Conservation (phyloP, 2,329 filamentous ascomycete species). For the Chrysosphaeria jannelii region DNA sequence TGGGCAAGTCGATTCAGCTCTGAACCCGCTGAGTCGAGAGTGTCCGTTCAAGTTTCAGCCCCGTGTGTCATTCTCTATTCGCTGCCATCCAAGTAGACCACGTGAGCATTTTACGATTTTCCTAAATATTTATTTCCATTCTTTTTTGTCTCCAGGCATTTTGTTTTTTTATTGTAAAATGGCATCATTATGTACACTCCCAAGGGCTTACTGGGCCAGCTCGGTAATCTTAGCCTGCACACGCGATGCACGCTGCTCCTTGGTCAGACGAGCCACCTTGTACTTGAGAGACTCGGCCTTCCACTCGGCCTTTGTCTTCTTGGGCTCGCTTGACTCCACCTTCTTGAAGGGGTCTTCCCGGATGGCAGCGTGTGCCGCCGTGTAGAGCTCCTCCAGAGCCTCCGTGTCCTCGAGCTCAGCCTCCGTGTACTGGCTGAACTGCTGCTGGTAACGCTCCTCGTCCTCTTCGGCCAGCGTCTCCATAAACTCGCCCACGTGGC, state of each 20-base stretch:
- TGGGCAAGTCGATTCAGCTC: no score
- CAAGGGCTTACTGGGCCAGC: conserved; percentile 21
- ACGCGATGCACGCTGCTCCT: conserved; percentile 53
- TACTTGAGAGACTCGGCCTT: conserved; percentile 87
- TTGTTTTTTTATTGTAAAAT: not conserved
- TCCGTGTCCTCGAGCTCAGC: conserved; percentile 92
- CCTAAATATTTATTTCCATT: no score
- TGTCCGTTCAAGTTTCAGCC: no score
- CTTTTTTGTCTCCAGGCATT: no score
- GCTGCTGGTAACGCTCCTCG: conserved; percentile 96
- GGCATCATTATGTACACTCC: not conserved
- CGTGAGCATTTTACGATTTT: no score
- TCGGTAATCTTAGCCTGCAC: conserved; percentile 79
- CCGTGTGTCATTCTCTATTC: no score
- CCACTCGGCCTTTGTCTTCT: conserved; percentile 96
- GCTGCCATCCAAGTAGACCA: no score
- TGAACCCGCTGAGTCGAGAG: no score
- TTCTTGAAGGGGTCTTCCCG: conserved; percentile 97
- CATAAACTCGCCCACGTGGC: conserved; percentile 99
- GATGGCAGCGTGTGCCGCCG: conserved; percentile 84
- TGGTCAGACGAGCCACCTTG: conserved; percentile 45
- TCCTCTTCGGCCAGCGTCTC: conserved; percentile 97
- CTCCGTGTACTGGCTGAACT: conserved; percentile 96
- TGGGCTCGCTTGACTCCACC: conserved; percentile 37
- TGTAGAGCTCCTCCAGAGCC: conserved; percentile 86